phyloP scores from a whole-genome alignment of 1,284 basidiomycete genomes.

The Papiliotrema flavescens region DNA sequence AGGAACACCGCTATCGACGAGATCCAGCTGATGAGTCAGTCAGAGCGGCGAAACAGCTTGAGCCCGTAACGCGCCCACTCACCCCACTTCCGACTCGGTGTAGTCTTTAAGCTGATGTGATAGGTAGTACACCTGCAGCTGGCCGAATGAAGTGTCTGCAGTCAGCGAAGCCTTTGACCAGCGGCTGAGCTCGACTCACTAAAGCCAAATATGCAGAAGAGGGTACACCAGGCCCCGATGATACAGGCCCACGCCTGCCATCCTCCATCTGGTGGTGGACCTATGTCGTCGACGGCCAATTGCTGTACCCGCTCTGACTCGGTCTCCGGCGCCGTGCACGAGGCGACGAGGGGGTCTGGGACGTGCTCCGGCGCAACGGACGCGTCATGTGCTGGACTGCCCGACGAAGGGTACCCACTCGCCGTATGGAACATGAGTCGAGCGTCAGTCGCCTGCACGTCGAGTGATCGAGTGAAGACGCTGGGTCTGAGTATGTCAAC shows the following conservation, averaged over 20 bases:
- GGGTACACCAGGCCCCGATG: constrained; percentile 28
- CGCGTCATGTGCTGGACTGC: too few relatives aligned
- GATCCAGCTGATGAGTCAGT: background rate
- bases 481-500: too few relatives aligned
- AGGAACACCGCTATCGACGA: constrained; percentile 35
- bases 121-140: constrained; percentile 40
- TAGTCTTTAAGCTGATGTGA: constrained; percentile 32
- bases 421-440: too few relatives aligned
- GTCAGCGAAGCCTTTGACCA: background rate
- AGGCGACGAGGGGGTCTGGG: too few relatives aligned
- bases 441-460: too few relatives aligned
- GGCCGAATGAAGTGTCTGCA: constrained; percentile 37
- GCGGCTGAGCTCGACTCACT: constrained; percentile 23
- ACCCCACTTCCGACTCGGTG: constrained; percentile 37
- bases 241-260: constrained; percentile 43
- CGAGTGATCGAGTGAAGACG: too few relatives aligned
- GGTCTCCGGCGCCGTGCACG: too few relatives aligned
- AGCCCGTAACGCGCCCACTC: constrained; percentile 15
- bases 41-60: too few relatives aligned
- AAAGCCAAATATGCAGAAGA: constrained; percentile 44
- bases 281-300: constrained; percentile 12
- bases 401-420: too few relatives aligned
- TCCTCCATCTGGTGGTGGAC: constrained; percentile 46
- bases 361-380: too few relatives aligned
- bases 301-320: background rate